A percentile compares a stretch with the other conserved stretches of the same genome.
Evolutionary conservation across 2,329 filamentous ascomycete genomes (phyloP).

Genomic region (Fusarium scirpi): DNA sequence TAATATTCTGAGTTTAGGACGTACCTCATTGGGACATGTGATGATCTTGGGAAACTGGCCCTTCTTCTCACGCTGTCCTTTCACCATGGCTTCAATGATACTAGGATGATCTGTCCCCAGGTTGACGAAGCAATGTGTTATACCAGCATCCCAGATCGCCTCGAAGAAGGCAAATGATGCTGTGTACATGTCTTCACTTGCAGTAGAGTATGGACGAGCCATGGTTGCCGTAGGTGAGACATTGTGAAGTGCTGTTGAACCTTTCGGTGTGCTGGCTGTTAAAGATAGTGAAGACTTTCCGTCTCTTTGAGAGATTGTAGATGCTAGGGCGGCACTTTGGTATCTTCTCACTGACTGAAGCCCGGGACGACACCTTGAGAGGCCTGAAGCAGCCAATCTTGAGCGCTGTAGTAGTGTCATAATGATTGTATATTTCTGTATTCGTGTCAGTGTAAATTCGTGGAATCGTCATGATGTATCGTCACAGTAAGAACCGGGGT

Average conservation of each 20-base stretch:
- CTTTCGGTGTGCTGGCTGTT: slow-evolving; percentile 9
- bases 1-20: background rate
- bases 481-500: background rate
- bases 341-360: slow-evolving; percentile 34
- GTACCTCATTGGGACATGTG: slow-evolving; percentile 83
- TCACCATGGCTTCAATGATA: slow-evolving; percentile 84
- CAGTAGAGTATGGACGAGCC: slow-evolving; percentile 42
- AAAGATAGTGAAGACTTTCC: slow-evolving; percentile 1
- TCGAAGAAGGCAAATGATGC: slow-evolving; percentile 87
- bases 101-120: slow-evolving; percentile 79
- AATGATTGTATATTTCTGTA: slow-evolving; percentile 7
- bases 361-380: slow-evolving; percentile 39
- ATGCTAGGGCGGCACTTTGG: slow-evolving; percentile 30
- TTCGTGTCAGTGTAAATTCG: slow-evolving; percentile 21
- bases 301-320: slow-evolving; percentile 26
- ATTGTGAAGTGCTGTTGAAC: slow-evolving; percentile 20
- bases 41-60: slow-evolving; percentile 78
- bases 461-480: background rate
- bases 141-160: slow-evolving; percentile 77
- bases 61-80: slow-evolving; percentile 75
- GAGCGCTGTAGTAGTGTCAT: slow-evolving; percentile 47
- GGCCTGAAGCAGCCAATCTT: slow-evolving; percentile 39
- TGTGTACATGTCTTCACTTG: slow-evolving; percentile 68
- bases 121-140: slow-evolving; percentile 72
- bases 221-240: slow-evolving; percentile 26